Conservation (phyloP, 441 rosid genomes). For the Macaranga tanarius region DNA sequence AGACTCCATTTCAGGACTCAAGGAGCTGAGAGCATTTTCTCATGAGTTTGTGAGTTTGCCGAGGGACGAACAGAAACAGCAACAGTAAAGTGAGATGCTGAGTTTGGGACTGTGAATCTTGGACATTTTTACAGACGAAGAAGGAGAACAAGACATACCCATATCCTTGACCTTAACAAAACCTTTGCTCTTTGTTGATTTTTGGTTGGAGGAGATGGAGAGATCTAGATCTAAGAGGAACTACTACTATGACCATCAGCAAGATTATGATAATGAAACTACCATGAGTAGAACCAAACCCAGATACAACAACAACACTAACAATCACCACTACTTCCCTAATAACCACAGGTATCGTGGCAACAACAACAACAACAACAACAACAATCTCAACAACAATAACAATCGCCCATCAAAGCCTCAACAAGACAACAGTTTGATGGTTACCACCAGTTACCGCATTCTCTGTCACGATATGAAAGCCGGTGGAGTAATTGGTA, state of each 20-base stretch:
- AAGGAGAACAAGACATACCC: too few relatives aligned
- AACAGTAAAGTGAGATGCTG: not conserved
- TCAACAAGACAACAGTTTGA: constrained; percentile 47
- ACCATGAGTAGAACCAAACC: constrained; percentile 60
- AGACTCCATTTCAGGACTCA: not conserved
- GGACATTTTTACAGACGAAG: not conserved
- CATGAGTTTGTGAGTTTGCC: not conserved
- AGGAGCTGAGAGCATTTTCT: too few relatives aligned
- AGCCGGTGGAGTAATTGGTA: constrained; percentile 93
- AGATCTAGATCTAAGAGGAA: constrained; percentile 97
- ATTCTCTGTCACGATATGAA: constrained; percentile 84
- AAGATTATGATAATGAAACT: constrained; percentile 70
- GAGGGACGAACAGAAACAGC: not conserved
- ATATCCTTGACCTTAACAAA: not conserved
- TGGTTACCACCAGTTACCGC: constrained; percentile 81
- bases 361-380: constrained; percentile 21
- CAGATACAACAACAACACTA: constrained; percentile 55
- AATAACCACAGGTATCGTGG: constrained; percentile 51
- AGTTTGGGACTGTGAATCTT: not conserved
- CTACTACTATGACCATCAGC: constrained; percentile 81
- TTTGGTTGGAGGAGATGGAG: constrained; percentile 50
- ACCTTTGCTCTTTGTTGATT: not conserved
- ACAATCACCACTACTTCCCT: constrained; percentile 41
- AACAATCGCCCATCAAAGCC: constrained; percentile 27
- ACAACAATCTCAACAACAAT: not conserved